Evolutionary conservation across 345 rosid species (phyloP).

Genomic region (Hibiscus tridactylites): DNA sequence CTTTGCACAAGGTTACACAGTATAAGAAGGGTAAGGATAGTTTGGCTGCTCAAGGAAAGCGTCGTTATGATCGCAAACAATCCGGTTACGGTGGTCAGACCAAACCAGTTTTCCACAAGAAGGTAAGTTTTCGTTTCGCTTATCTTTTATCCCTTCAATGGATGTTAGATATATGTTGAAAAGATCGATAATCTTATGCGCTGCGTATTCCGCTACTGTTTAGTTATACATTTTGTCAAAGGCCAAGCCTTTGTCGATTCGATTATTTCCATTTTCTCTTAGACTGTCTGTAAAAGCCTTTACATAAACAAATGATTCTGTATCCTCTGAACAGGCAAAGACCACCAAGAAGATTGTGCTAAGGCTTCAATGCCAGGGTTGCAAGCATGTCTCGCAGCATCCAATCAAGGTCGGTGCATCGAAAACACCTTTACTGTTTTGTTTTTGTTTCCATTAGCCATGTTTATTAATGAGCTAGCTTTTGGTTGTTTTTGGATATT

Average conservation of each 20-base stretch:
- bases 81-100: conserved; percentile 94
- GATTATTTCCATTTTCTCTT: background rate
- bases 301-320: too few species aligned
- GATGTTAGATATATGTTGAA: background rate
- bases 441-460: background rate
- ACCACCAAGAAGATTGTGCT: conserved; percentile 86
- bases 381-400: conserved; percentile 83
- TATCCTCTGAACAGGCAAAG: conserved; percentile 43
- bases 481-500: background rate
- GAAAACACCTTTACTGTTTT: background rate
- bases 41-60: conserved; percentile 77
- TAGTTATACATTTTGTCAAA: background rate
- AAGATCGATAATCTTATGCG: background rate
- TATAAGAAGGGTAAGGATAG: conserved; percentile 91
- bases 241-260: background rate
- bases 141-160: background rate
- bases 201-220: background rate
- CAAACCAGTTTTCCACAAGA: conserved; percentile 87
- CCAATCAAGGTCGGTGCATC: conserved; percentile 49
- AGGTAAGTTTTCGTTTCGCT: conserved; percentile 29
- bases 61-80: conserved; percentile 81
- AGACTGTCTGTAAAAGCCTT: too few species aligned
- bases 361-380: conserved; percentile 81
- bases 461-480: background rate
- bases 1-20: conserved; percentile 83